A percentile compares a stretch with the other conserved stretches of the same genome.
Evolutionary conservation across 768 basidiomycete genomes (phyloP).

Genomic region (Ramaria rubella): DNA sequence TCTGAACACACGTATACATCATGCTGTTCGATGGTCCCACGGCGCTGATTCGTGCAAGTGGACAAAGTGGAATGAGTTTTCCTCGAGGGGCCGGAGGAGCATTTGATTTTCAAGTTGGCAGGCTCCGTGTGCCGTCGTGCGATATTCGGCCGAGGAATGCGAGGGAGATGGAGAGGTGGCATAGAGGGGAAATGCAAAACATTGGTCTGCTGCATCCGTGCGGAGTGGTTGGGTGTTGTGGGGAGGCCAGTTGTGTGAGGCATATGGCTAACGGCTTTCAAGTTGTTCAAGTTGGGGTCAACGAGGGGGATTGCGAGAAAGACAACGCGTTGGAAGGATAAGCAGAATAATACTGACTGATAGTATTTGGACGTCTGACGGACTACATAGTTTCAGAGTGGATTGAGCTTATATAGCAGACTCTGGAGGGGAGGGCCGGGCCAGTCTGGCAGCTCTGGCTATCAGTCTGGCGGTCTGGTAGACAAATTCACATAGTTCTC

Average conservation of each 20-base stretch:
- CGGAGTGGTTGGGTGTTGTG: neutral
- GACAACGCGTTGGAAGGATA: neutral
- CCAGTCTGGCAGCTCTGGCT: neutral
- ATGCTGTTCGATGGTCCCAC: constrained; percentile 21
- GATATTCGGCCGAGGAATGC: neutral
- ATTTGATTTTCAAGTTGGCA: neutral
- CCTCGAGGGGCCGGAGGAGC: neutral
- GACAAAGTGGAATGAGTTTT: neutral
- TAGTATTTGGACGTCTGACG: neutral
- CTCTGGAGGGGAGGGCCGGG: neutral
- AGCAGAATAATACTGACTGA: neutral
- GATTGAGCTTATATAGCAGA: neutral
- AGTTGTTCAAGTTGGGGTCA: no score
- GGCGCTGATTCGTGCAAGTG: neutral
- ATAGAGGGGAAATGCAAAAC: neutral
- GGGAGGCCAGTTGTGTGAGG: neutral
- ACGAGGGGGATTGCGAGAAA: neutral
- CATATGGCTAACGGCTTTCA: neutral
- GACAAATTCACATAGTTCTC: neutral
- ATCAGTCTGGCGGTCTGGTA: neutral
- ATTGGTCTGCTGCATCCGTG: neutral
- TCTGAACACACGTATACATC: constrained; percentile 53
- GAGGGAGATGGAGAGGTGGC: neutral
- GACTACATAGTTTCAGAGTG: neutral
- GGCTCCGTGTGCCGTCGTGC: neutral